Conservation (phyloP, 208 protist genomes). For the Giardia duodenalis region DNA sequence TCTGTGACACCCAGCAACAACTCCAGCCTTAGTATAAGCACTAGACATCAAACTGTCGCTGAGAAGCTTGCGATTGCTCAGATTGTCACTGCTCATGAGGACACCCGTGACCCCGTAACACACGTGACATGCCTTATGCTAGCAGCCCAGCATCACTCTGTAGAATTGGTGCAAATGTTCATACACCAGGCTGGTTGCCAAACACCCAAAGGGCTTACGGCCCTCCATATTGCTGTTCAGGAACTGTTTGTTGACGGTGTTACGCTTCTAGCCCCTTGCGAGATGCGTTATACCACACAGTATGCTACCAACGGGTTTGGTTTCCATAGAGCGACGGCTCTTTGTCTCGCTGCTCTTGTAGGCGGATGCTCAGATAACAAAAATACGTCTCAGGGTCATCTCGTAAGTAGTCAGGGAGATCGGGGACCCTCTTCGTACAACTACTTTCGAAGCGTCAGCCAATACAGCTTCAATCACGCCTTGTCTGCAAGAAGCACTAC, state of each 20-base stretch:
- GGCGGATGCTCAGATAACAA: not conserved
- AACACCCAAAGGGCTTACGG: not conserved
- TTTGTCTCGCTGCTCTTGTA: not conserved
- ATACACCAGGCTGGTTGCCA: not conserved
- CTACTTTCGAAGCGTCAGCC: not conserved
- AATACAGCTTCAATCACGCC: not conserved
- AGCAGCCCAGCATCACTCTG: not conserved
- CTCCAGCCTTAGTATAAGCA: not conserved
- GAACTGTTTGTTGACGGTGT: not conserved
- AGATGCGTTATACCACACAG: not conserved
- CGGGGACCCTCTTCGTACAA: not conserved
- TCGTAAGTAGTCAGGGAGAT: not conserved
- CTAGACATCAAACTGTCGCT: not conserved
- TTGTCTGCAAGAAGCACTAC: not conserved
- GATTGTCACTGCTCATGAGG: not conserved
- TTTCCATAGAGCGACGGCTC: not conserved
- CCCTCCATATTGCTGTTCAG: not conserved
- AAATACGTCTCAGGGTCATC: not conserved
- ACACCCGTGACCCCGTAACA: not conserved
- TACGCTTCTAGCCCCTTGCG: not conserved
- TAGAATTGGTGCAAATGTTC: not conserved
- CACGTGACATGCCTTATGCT: not conserved
- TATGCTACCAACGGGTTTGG: not conserved
- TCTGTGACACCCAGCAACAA: no score
- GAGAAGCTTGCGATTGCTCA: not conserved